Base-by-base conservation (phyloP, 768 basidiomycete genomes). In the Hericium erinaceus region DNA sequence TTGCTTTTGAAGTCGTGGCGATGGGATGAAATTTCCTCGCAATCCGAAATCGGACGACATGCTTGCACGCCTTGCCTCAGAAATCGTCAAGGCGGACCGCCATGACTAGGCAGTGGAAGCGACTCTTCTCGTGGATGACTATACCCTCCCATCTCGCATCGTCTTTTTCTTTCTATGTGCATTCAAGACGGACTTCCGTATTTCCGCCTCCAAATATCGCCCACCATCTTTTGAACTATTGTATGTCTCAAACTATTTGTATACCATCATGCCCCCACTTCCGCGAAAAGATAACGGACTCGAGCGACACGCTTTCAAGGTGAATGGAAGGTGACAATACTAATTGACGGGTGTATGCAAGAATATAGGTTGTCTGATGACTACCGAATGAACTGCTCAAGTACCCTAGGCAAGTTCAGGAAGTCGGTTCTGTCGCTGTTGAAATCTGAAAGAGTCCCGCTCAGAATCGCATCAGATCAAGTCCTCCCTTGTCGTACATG, bases 21-120 rank as follows among this genome's bases (percentile, higher is more conserved):
- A 89, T 66, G 90, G 90, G 4, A 75, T 72, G 66, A 73, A 70
- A 16, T 92, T 86, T 65, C 83, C 84, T 16, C 80, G 80, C 48
- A 89, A 89, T 68, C 81, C 85, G 0, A 76, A 75, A 49, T 77
- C 87, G 20, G 84, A 89, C 48, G 80, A 79, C 51, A 75, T 85
- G 73, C 73, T 92, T 33, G 76, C 76, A n/a, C 76, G 78, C 52
- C 74, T 92, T 22, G 89, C 87, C 12, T 69, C 65, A 33, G 82
- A 81, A 57, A 74, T 92, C 37, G 79, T 80, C 15, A 77, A 80
- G 57, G 72, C 71, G 22, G 86, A 88, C 22, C 44, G 39, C 7
- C 26, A 22, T 13, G 49, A 24, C 7, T 51, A 33, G 15, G 6
- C 15, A 4, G 15, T 33, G 24, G 11, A 49, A 12, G 9, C 6